Percentiles rank a stretch among this genome's conserved stretches.
Evolutionary conservation across 306 rosid genomes (phyloP).

Genomic region (Citrullus amarus): DNA sequence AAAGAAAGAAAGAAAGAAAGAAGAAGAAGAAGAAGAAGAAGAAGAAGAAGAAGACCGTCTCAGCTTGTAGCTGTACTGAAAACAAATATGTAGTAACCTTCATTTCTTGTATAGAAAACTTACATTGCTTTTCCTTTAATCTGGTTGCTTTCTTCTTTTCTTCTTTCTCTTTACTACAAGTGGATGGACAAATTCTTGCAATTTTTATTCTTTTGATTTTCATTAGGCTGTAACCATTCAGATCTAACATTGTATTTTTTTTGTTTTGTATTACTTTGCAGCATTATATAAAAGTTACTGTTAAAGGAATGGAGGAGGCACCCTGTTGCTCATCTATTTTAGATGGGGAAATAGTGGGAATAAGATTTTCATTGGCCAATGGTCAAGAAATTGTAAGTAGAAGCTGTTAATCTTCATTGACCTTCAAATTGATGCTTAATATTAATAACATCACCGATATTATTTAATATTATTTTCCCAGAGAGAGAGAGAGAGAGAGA

Average conservation of each 20-base stretch:
- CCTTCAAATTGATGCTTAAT: background rate
- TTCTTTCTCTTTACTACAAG: background rate
- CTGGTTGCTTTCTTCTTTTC: background rate
- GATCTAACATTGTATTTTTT: background rate
- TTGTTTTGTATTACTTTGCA: background rate
- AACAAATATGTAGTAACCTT: background rate
- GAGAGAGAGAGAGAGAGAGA: too few species aligned
- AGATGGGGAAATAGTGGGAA: conserved; percentile 9
- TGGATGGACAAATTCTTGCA: background rate
- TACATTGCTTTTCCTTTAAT: background rate
- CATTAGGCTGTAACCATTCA: background rate
- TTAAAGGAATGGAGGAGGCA: conserved; percentile 1
- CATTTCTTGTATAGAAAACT: background rate
- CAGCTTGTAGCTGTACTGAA: background rate
- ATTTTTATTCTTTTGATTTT: background rate
- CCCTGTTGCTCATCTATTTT: conserved; percentile 5
- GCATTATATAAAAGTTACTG: background rate
- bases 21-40: background rate
- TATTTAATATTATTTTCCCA: background rate
- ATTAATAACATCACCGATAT: background rate
- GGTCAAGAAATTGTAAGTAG: conserved; percentile 7
- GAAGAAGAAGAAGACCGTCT: background rate
- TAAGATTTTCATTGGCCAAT: conserved; percentile 3
- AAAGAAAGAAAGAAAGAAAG: too few species aligned
- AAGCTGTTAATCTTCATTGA: background rate